phyloP scores from a whole-genome alignment of 1,284 basidiomycete genomes.

The Malassezia furfur region DNA sequence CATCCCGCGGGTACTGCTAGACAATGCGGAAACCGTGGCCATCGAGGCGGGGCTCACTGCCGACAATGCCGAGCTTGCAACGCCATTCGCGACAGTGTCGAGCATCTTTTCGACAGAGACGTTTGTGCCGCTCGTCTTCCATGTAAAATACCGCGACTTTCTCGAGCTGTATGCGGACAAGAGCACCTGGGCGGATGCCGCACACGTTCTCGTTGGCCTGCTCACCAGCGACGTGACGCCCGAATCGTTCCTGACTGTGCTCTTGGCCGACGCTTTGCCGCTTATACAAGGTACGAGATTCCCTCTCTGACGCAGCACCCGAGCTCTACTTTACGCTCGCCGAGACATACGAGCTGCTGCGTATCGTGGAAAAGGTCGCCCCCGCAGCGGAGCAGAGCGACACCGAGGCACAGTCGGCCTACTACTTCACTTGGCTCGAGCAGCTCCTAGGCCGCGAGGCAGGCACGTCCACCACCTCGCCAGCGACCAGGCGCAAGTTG shows the following conservation, averaged over 20 bases:
- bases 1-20: slow-evolving; percentile 32
- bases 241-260: slow-evolving; percentile 36
- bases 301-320: neutral
- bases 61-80: neutral
- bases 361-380: slow-evolving; percentile 34
- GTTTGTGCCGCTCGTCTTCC: slow-evolving; percentile 31
- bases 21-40: slow-evolving; percentile 8
- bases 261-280: slow-evolving; percentile 40
- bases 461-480: neutral
- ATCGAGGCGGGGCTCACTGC: neutral
- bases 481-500: slow-evolving; percentile 1
- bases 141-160: slow-evolving; percentile 42
- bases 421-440: slow-evolving; percentile 33
- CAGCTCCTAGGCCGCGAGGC: slow-evolving; percentile 23
- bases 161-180: slow-evolving; percentile 27
- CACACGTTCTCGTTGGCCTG: slow-evolving; percentile 30
- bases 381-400: slow-evolving; percentile 21
- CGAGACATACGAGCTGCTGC: slow-evolving; percentile 40
- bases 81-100: slow-evolving; percentile 1
- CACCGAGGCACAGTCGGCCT: slow-evolving; percentile 22
- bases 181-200: slow-evolving; percentile 26
- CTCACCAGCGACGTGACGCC: slow-evolving; percentile 40
- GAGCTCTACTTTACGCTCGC: slow-evolving; percentile 23
- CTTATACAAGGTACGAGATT: slow-evolving; percentile 29
- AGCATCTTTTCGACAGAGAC: slow-evolving; percentile 26